Conservation (phyloP, 106 monocot species). For the Triglochin maritima region DNA sequence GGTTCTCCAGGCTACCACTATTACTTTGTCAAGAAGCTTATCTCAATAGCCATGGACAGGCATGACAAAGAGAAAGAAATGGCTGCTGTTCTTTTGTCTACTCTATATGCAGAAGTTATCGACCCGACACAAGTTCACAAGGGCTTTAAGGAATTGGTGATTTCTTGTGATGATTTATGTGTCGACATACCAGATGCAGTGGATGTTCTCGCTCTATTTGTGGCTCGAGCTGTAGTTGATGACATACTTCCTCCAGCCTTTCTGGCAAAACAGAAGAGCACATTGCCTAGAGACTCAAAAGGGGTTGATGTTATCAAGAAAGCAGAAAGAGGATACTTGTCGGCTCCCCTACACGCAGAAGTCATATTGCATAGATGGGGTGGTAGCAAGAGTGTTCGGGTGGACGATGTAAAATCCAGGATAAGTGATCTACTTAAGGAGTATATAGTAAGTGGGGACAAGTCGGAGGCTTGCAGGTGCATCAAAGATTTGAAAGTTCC, state of each 20-base stretch:
- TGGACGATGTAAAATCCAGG: slow-evolving; percentile 47
- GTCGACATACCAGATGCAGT: slow-evolving; percentile 59
- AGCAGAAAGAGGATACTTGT: slow-evolving; percentile 59
- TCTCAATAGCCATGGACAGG: slow-evolving; percentile 75
- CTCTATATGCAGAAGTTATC: slow-evolving; percentile 50
- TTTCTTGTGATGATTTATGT: slow-evolving; percentile 48
- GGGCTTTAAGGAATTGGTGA: slow-evolving; percentile 53
- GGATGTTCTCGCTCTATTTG: slow-evolving; percentile 63
- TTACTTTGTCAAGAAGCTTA: slow-evolving; percentile 78
- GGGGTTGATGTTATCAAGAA: slow-evolving; percentile 50
- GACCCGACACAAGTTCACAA: slow-evolving; percentile 36
- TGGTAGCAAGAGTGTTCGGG: slow-evolving; percentile 48
- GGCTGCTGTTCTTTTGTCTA: slow-evolving; percentile 58
- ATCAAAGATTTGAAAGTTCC: slow-evolving; percentile 51
- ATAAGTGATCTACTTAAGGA: slow-evolving; percentile 41
- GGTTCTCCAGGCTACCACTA: slow-evolving; percentile 31
- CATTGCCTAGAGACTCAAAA: slow-evolving; percentile 32
- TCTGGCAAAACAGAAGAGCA: slow-evolving; percentile 28
- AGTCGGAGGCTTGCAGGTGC: slow-evolving; percentile 53
- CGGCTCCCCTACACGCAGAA: slow-evolving; percentile 58
- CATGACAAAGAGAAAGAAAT: slow-evolving; percentile 85
- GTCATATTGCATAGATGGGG: slow-evolving; percentile 51
- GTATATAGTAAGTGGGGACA: slow-evolving; percentile 48
- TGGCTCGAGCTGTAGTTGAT: slow-evolving; percentile 65
- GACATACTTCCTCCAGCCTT: slow-evolving; percentile 80